Base-by-base conservation (phyloP, 305 asterid species). In the Ajuga reptans region DNA sequence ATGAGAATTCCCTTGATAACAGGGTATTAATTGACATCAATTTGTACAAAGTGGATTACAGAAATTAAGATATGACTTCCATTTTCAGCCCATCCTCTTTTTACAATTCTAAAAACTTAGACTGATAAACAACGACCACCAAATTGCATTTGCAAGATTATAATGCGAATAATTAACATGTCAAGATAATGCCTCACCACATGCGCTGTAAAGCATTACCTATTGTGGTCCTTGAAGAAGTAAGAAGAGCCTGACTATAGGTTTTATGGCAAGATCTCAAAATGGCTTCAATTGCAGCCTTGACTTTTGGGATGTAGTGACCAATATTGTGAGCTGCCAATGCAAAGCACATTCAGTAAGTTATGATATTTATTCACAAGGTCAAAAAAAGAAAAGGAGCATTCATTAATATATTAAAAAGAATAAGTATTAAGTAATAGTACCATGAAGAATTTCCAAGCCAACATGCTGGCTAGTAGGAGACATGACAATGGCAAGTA, bases 401-500 rank as follows among this genome's bases (percentile, higher is more conserved):
- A 73, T 52, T 57, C 53, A 27, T 37, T 31, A 5, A 31, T 31
- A 3, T 5, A 5, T 3, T 3, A 31, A 31, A 31, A 31, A 31
- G 36, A 43, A 11, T 7, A 59, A 56, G 58, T 71, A 73, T 71
- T 1, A 72, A 64, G 65, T 63, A 62, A 81, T 27, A 68, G 70
- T 78, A 94, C 99, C 99, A 21, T 94, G 99, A 64, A 91, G 93
- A 82, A 94, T 94, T 84, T 91, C 99, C 87, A 94, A 78, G 70
- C 99, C 97, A 74, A 84, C 95, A 71, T 91, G 96, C 77, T 86
- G 89, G 75, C 99, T 91, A 66, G 88, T 86, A 52, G 99, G 99
- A 77, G 99, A 87, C 91, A 86, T 84, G 71, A 89, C 99, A 81
- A 94, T 94, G 80, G 95, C 99, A 74, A 94, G 97, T 87, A 94